These are phyloP conservation scores for Beta vulgaris DNA, from an alignment of 148 eudicot species.

Conservation along the genomic window DNA sequence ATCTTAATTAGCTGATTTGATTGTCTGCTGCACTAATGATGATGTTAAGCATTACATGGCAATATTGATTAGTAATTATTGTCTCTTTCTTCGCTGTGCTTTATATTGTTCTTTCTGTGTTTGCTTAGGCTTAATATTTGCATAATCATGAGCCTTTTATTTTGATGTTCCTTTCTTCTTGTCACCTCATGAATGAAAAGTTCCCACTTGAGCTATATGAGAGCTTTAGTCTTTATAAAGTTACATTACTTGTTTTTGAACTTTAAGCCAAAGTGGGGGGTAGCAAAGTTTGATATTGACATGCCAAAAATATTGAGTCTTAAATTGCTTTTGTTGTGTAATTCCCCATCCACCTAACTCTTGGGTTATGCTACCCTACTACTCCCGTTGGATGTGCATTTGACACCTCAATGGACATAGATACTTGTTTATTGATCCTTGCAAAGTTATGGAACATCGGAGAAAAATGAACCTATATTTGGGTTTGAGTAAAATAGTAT, in stretches of 20 bases:
- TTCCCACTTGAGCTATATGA: not conserved
- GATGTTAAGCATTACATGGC: constrained; percentile 4
- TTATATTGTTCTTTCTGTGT: not conserved
- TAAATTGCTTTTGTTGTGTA: not conserved
- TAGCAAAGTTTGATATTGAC: not conserved
- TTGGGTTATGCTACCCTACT: not conserved
- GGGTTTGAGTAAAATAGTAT: no score
- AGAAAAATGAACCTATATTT: not conserved
- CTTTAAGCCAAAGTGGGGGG: not conserved
- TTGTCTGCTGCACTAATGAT: constrained; percentile 11
- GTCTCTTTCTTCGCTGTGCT: not conserved
- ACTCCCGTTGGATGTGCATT: not conserved
- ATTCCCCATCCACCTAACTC: not conserved
- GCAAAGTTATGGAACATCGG: not conserved
- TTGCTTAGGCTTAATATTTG: not conserved
- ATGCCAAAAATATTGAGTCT: not conserved
- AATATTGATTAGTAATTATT: not conserved
- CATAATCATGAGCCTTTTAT: constrained; percentile 9
- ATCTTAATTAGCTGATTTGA: not conserved
- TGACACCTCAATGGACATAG: not conserved
- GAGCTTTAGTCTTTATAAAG: not conserved
- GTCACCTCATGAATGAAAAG: not conserved
- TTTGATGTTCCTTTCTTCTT: constrained; percentile 6
- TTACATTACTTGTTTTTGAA: not conserved
- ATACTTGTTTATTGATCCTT: not conserved